These are phyloP conservation scores for Martiniozyma abietophila DNA, from an alignment of 805 yeast species.

Conservation along the genomic window DNA sequence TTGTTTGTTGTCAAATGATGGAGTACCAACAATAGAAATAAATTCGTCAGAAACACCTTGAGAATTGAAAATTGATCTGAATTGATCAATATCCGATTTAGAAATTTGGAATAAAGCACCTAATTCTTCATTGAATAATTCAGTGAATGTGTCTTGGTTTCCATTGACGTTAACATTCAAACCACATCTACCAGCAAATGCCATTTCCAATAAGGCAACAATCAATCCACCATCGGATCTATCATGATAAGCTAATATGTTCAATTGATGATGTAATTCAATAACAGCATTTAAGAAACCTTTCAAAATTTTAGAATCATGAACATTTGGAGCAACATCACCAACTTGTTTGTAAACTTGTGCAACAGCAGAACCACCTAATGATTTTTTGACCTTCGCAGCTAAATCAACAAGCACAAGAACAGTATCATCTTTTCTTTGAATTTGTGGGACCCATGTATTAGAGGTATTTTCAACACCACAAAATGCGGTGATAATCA, in stretches of 20 bases:
- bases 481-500: slow-evolving; percentile 85
- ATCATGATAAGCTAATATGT: slow-evolving; percentile 87
- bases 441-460: slow-evolving; percentile 92
- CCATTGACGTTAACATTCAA: slow-evolving; percentile 43
- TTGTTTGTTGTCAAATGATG: slow-evolving; percentile 42
- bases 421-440: slow-evolving; percentile 39
- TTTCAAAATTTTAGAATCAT: slow-evolving; percentile 53
- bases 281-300: slow-evolving; percentile 60
- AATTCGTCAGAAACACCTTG: slow-evolving; percentile 48
- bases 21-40: slow-evolving; percentile 61
- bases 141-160: slow-evolving; percentile 31
- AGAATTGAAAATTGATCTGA: slow-evolving; percentile 44
- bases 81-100: slow-evolving; percentile 40
- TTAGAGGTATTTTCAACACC: slow-evolving; percentile 76
- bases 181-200: slow-evolving; percentile 91
- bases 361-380: slow-evolving; percentile 93
- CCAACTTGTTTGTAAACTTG: slow-evolving; percentile 92
- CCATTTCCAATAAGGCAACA: slow-evolving; percentile 85
- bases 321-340: slow-evolving; percentile 72
- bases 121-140: slow-evolving; percentile 83
- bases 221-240: slow-evolving; percentile 94
- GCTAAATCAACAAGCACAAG: slow-evolving; percentile 78
- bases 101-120: slow-evolving; percentile 93
- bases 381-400: slow-evolving; percentile 38
- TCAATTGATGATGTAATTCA: slow-evolving; percentile 55